Evolutionary conservation across 331 rosid genomes (phyloP).

Genomic region (Quercus tomentella): DNA sequence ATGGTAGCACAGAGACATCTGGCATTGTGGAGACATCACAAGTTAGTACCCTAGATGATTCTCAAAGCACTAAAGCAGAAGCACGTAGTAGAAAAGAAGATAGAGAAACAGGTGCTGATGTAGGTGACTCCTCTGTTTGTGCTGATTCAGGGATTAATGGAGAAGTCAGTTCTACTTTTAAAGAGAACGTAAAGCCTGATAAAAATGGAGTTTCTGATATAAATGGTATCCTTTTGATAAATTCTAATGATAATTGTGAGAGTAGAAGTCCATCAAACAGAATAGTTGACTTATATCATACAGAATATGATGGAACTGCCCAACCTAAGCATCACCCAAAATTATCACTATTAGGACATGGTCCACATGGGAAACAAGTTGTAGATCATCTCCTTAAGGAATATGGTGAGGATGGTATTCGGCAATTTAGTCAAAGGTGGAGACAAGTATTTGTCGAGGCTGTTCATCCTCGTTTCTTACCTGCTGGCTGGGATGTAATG

Average conservation of each 20-base stretch:
- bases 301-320: constrained; percentile 22
- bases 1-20: constrained; percentile 19
- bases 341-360: constrained; percentile 84
- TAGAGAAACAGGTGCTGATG: constrained; percentile 22
- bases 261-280: constrained; percentile 28
- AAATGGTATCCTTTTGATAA: constrained; percentile 17
- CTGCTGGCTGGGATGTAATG: constrained; percentile 87
- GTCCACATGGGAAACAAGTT: constrained; percentile 94
- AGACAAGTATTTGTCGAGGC: constrained; percentile 85
- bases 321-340: constrained; percentile 51
- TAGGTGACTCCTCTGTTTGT: constrained; percentile 22
- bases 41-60: constrained; percentile 24
- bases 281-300: constrained; percentile 17
- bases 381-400: constrained; percentile 74
- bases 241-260: constrained; percentile 22
- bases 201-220: constrained; percentile 19
- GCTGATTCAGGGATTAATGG: constrained; percentile 36
- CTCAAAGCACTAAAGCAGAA: constrained; percentile 16
- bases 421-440: constrained; percentile 85
- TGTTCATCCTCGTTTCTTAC: constrained; percentile 82
- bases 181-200: constrained; percentile 21
- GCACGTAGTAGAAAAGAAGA: constrained; percentile 2
- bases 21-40: constrained; percentile 21
- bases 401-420: constrained; percentile 70
- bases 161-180: constrained; percentile 19